phyloP scores from a whole-genome alignment of 202 grass and related monocot genomes.

The Panicum virgatum region DNA sequence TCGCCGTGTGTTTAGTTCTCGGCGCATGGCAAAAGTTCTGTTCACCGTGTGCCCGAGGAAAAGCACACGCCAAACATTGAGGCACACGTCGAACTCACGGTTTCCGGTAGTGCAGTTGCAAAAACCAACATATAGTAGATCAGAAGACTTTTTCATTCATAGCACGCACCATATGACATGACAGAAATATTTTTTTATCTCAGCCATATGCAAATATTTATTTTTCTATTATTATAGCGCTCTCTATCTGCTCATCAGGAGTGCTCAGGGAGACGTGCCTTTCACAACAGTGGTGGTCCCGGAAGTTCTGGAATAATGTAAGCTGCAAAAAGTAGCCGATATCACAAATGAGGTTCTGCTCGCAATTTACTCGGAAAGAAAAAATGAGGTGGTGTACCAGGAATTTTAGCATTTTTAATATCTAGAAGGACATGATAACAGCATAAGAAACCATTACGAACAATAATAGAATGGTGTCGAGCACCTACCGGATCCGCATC shows the following conservation, averaged over 20 bases:
- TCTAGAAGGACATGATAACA: neutral
- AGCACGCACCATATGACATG: neutral
- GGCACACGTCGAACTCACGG: no score
- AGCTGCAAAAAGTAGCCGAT: neutral
- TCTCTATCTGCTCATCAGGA: neutral
- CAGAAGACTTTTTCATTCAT: neutral
- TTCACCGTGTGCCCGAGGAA: no score
- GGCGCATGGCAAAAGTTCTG: no score
- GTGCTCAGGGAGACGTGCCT: neutral
- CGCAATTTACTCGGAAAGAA: no score
- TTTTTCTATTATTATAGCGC: neutral
- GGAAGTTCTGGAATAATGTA: neutral
- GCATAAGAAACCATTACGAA: neutral
- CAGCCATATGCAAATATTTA: neutral
- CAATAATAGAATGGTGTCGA: neutral
- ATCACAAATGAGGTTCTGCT: no score
- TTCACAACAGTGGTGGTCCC: neutral
- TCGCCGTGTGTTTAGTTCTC: no score
- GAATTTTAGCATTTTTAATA: no score
- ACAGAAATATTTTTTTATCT: neutral
- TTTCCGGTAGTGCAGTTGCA: no score
- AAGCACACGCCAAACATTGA: no score
- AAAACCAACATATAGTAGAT: neutral
- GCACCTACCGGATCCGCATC: neutral
- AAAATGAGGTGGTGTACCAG: no score